A percentile compares a stretch with the other conserved stretches of the same genome.
These are phyloP conservation scores for Stenogyne calaminthoides DNA, from an alignment of 305 asterid species.

Conservation along the genomic window DNA sequence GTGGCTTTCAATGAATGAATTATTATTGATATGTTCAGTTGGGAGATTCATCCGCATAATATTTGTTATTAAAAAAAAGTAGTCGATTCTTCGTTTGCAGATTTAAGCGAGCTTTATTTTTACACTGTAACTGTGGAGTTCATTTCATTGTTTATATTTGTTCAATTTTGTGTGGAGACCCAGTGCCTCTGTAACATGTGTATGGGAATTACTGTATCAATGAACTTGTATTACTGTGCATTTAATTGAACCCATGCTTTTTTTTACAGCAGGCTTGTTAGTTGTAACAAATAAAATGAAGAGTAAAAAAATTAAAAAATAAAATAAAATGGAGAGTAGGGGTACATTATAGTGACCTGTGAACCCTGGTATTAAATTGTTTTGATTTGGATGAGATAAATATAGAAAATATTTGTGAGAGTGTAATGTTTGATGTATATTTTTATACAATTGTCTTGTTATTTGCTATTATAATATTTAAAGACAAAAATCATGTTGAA, in stretches of 20 bases:
- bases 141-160: conserved; percentile 26
- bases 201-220: conserved; percentile 16
- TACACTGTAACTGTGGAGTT: conserved; percentile 21
- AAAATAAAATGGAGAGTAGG: not conserved
- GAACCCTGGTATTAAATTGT: not conserved
- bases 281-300: no score
- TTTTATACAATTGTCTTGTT: no score
- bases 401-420: not conserved
- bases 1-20: conserved; percentile 22
- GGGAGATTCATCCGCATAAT: conserved; percentile 11
- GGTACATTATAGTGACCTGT: not conserved
- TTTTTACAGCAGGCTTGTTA: not conserved
- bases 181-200: conserved; percentile 12
- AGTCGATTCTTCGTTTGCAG: conserved; percentile 26
- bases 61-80: conserved; percentile 13
- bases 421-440: not conserved
- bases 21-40: conserved; percentile 15
- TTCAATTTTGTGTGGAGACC: conserved; percentile 30
- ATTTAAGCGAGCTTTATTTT: conserved; percentile 19
- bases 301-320: no score
- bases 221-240: not conserved
- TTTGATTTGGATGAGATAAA: not conserved
- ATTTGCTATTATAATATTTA: no score
- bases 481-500: no score
- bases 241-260: not conserved